phyloP scores from a whole-genome alignment of 768 basidiomycete species.

The Psilocybe tampanensis region DNA sequence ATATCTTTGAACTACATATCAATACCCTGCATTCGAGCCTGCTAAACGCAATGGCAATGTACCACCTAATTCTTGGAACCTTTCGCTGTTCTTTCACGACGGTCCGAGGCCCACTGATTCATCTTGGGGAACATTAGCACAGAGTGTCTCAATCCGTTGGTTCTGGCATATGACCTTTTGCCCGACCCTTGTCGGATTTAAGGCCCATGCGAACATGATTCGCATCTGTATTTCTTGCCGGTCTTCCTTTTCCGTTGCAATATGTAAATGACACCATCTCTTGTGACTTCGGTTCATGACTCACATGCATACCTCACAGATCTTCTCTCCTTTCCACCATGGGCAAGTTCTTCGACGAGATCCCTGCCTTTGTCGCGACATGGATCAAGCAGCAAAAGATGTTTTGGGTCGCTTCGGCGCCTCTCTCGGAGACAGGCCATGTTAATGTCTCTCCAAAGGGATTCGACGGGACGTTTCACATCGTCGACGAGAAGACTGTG shows the following conservation, averaged over 20 bases:
- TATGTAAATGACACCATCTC: neutral
- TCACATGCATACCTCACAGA: neutral
- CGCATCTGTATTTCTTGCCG: neutral
- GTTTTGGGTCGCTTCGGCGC: constrained; percentile 66
- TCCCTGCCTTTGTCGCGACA: constrained; percentile 47
- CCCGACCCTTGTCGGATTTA: too few species aligned
- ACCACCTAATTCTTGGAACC: too few species aligned
- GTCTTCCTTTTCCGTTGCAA: neutral
- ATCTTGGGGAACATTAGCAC: too few species aligned
- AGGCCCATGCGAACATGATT: too few species aligned
- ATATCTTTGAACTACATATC: too few species aligned
- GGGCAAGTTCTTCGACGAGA: constrained; percentile 55
- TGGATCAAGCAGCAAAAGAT: constrained; percentile 61
- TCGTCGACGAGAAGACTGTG: constrained; percentile 47
- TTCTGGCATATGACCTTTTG: too few species aligned
- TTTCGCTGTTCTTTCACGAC: too few species aligned
- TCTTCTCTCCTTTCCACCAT: constrained; percentile 31
- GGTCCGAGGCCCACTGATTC: too few species aligned
- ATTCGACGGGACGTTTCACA: constrained; percentile 48
- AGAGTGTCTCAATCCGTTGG: too few species aligned
- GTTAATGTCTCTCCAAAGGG: constrained; percentile 70
- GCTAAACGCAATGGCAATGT: too few species aligned
- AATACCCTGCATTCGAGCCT: too few species aligned
- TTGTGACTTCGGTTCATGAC: neutral
- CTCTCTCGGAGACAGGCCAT: constrained; percentile 57